phyloP scores from a whole-genome alignment of 2,329 filamentous ascomycete species.

The Parasarocladium wereldwijsianum region DNA sequence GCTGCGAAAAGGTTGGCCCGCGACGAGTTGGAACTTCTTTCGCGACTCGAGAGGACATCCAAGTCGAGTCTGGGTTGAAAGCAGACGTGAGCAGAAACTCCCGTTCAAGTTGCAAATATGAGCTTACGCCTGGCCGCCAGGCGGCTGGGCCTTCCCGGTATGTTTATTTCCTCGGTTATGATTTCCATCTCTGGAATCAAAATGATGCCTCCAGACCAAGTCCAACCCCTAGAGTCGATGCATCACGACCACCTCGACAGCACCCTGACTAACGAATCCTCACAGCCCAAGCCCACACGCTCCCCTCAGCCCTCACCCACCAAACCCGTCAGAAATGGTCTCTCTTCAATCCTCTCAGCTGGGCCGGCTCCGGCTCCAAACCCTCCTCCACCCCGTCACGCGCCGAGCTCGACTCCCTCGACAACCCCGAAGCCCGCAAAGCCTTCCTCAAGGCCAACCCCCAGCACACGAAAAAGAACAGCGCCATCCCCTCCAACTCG shows the following conservation, averaged over 20 bases:
- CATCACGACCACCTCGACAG: no score
- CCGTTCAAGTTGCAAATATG: no score
- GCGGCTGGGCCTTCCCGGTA: slow-evolving; percentile 47
- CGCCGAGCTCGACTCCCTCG: slow-evolving; percentile 16
- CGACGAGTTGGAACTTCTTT: slow-evolving; percentile 10
- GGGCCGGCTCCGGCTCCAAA: slow-evolving; percentile 15
- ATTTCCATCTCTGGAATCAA: slow-evolving; percentile 5
- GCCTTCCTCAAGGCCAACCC: slow-evolving; percentile 20
- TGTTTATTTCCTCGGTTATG: slow-evolving; percentile 8
- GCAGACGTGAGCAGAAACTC: slow-evolving; percentile 9
- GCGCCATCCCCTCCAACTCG: background rate
- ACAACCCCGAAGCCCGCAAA: slow-evolving; percentile 26
- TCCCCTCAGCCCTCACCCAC: slow-evolving; percentile 5
- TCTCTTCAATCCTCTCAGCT: slow-evolving; percentile 23
- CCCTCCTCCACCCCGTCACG: slow-evolving; percentile 17
- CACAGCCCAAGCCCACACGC: slow-evolving; percentile 6
- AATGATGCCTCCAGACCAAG: no score
- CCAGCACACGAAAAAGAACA: slow-evolving; percentile 14
- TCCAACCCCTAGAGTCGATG: no score
- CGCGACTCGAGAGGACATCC: slow-evolving; percentile 11
- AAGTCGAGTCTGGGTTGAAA: no score
- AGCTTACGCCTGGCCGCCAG: slow-evolving; percentile 48
- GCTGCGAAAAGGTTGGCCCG: slow-evolving; percentile 3
- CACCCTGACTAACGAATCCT: slow-evolving; percentile 4
- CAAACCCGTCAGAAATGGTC: slow-evolving; percentile 26